Evolutionary conservation across 306 rosid species (phyloP), one percentile per base, ranked within the genome.

Genomic region (Mucuna pruriens): DNA sequence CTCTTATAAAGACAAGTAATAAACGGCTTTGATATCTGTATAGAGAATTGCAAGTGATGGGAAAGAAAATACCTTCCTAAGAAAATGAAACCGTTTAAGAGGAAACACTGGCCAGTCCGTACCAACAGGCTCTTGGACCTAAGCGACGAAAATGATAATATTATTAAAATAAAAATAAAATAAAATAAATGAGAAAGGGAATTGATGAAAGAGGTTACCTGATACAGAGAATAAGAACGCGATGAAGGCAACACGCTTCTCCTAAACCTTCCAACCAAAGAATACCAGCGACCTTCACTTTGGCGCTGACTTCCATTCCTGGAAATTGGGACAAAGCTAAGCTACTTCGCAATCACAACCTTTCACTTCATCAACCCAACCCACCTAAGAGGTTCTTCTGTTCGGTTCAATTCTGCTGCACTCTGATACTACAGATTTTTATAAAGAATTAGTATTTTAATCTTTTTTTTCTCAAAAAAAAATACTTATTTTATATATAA

Each of bases 21-120:
- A 36, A 36, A 36, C 40, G 40, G 7, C 40, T 2, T 36, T 29
- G 2, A 29, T n/a, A n/a, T n/a, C n/a, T n/a, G n/a, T n/a, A n/a
- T n/a, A 29, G 31, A 3, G 3, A 29, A 29, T 29, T 29, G 31
- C 31, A 29, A 1, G 31, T 29, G 31, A 54, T 19, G 22, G 33
- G 40, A 45, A 33, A 36, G 9, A 73, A n/a, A 26, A 25, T 84
- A 91, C 97, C 98, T 92, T 82, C 99, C 99, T 74, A 93, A 82
- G 90, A 93, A 93, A 44, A 95, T 89, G 51, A 91, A 91, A 52
- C 99, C 99, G 60, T 95, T 95, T 9, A 95, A 80, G 70, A 95
- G 92, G 82, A 95, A 95, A 86, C 97, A 95, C 80, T 95, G 99
- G 42, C 94, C 97, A 0, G 97, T 95, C 64, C 99, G 92, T 13